phyloP scores from a whole-genome alignment of 352 stramenopile genomes.

The Aphanomyces astaci region DNA sequence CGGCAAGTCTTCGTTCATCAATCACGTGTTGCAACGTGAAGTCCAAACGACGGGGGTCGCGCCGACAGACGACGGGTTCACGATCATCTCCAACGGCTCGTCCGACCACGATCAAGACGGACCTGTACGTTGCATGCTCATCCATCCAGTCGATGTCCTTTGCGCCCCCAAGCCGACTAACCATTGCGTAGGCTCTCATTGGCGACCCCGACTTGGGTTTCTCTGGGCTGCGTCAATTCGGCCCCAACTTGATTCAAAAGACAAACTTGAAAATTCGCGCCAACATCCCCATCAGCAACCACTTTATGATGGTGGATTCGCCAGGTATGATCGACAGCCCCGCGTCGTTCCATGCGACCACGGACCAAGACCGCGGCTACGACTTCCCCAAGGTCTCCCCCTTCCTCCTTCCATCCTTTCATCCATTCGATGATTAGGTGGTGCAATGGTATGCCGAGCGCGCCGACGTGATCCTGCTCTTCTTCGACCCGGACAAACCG shows the following conservation, averaged over 20 bases:
- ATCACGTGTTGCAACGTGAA: slow-evolving; percentile 92
- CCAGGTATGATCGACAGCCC: slow-evolving; percentile 98
- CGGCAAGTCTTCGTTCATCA: slow-evolving; percentile 99
- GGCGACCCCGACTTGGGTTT: slow-evolving; percentile 98
- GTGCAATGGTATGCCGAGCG: slow-evolving; percentile 97
- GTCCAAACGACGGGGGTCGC: slow-evolving; percentile 98
- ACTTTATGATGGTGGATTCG: slow-evolving; percentile 98
- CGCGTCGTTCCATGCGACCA: slow-evolving; percentile 9
- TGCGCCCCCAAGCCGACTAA: no score
- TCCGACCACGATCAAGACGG: slow-evolving; percentile 97
- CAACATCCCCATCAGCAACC: slow-evolving; percentile 76
- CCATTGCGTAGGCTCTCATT: slow-evolving; percentile 72
- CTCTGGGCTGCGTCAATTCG: slow-evolving; percentile 91
- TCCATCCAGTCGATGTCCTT: no score
- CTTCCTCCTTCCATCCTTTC: background rate
- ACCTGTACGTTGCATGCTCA: slow-evolving; percentile 30
- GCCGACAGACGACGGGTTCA: slow-evolving; percentile 99
- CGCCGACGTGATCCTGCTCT: slow-evolving; percentile 98
- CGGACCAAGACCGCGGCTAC: slow-evolving; percentile 86
- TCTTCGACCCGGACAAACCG: slow-evolving; percentile 99
- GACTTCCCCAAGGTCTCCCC: slow-evolving; percentile 82
- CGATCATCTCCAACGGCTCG: slow-evolving; percentile 95
- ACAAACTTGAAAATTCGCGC: slow-evolving; percentile 96
- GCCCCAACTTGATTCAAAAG: slow-evolving; percentile 96
- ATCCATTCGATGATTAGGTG: slow-evolving; percentile 45